A percentile compares a stretch with the other conserved stretches of the same genome.
phyloP scores from a whole-genome alignment of 2,329 filamentous ascomycete genomes.

The Escovopsis weberi region DNA sequence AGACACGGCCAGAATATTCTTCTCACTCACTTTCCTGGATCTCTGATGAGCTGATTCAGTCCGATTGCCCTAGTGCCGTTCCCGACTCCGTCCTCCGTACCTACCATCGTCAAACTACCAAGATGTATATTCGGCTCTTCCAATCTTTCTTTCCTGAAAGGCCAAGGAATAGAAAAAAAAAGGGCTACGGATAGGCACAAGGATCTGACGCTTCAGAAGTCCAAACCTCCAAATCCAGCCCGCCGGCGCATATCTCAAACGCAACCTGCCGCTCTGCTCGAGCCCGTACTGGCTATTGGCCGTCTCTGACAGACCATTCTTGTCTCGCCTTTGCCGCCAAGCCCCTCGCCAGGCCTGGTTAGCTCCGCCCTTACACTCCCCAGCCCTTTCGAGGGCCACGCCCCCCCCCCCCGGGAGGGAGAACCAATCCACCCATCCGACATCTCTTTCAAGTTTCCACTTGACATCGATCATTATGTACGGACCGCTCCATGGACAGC shows the following conservation, averaged over 20 bases:
- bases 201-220: constrained; percentile 6
- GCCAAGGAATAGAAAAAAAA: not conserved
- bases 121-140: no score
- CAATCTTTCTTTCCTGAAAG: not conserved
- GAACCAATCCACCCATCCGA: constrained; percentile 4
- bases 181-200: constrained; percentile 1
- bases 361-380: constrained; percentile 5
- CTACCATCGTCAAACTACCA: no score
- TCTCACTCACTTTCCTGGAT: no score
- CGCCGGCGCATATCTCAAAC: constrained; percentile 12
- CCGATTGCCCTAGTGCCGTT: no score
- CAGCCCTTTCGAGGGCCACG: not conserved
- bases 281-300: constrained; percentile 3
- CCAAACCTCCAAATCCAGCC: constrained; percentile 6
- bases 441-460: constrained; percentile 4
- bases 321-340: constrained; percentile 11
- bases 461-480: constrained; percentile 5
- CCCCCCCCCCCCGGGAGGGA: constrained; percentile 3
- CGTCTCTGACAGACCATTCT: constrained; percentile 5
- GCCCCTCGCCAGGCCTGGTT: constrained; percentile 5
- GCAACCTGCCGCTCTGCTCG: constrained; percentile 5
- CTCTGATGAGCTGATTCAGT: no score
- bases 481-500: constrained; percentile 2
- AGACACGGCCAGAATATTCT: no score
- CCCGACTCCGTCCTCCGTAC: no score